Evolutionary conservation across 257 asterid species (phyloP), one percentile per base, ranked within the genome.

Genomic region (Gentiana straminea): DNA sequence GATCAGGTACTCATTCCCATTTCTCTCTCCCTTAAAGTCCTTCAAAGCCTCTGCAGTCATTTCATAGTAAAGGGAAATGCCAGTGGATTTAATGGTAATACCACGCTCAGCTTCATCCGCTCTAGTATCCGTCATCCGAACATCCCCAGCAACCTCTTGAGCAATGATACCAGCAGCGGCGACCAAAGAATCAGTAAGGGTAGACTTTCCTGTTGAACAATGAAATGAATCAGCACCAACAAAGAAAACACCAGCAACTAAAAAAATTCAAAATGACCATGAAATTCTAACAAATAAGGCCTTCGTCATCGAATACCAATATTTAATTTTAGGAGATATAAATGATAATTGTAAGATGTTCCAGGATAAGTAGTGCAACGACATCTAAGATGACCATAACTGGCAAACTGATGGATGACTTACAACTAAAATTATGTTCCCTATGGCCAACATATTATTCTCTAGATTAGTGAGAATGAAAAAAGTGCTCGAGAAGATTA

Each of bases 41-140:
- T 57, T 57, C 52, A 75, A 67, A 9, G 73, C 63, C 3, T 56
- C 77, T 49, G 64, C 75, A 32, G 61, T 3, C 77, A 75, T 75
- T 67, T 70, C 77, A 35, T 75, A 75, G 64, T 70, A 75, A 33
- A 75, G 71, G 39, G 77, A 75, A 49, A 71, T 71, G 33, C 80
- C 80, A 52, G 80, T 75, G 49, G 80, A 75, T 64, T 75, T 75
- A 64, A 70, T 75, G 48, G 77, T 71, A 47, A 75, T 75, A 44
- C 80, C 80, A 57, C 80, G 77, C 57, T 75, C 80, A 33, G 80
- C 80, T 55, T 75, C 80, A 67, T 75, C 80, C 0, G 79, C 79
- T 59, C 79, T 73, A 2, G 79, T 74, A 70, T 74, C 79, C 3
- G 79, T 74, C 79, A 74, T 74, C 3, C 79, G 67, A 13, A 74